Evolutionary conservation across 805 yeast species (phyloP), one percentile per base, ranked within the genome.

Genomic region (Starmerella stellata): DNA sequence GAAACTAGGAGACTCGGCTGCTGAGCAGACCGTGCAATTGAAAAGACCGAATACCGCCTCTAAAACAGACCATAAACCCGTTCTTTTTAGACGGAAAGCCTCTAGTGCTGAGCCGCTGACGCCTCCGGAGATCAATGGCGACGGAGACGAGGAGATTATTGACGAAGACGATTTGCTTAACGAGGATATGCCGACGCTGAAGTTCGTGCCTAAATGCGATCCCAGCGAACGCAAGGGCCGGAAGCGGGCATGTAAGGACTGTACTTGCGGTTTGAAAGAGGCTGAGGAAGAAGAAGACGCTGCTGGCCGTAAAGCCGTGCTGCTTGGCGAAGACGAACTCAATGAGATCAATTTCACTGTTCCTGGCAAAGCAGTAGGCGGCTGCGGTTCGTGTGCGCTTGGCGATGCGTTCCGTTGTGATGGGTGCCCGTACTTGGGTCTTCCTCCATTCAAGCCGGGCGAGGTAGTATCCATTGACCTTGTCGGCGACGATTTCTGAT

Each of bases 331-430:
- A 13, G 73, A 74, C 39, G 95, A 87, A 37, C 64, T 83, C 51
- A 70, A 92, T 3, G 98, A 87, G 56, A 73, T 87, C 40, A 96
- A 87, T 56, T 87, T 87, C 62, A 87, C 98, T 1, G 74, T 85
- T n/a, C 82, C 85, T 47, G 96, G 96, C 30, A 87, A 87, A 53
- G 78, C 93, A 11, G 62, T 59, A 3, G 95, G 95, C 25, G 95
- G 95, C 3, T 90, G 99, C 63, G 94, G 94, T 20, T 80, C 93
- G 9, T 90, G 99, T 62, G 75, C 96, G 0, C 67, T 90, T 36
- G 99, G 99, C 33, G 99, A 90, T 58, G 98, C 98, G 0, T 90
- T 90, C 63, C 68, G 99, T 54, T 90, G 99, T 58, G 93, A 85
- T 49, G 95, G 96, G 2, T 90, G 99, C 61, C 99, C 99, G 30